These are phyloP conservation scores for Eudorina sp. DNA, from an alignment of 139 green algal species.

Conservation along the genomic window DNA sequence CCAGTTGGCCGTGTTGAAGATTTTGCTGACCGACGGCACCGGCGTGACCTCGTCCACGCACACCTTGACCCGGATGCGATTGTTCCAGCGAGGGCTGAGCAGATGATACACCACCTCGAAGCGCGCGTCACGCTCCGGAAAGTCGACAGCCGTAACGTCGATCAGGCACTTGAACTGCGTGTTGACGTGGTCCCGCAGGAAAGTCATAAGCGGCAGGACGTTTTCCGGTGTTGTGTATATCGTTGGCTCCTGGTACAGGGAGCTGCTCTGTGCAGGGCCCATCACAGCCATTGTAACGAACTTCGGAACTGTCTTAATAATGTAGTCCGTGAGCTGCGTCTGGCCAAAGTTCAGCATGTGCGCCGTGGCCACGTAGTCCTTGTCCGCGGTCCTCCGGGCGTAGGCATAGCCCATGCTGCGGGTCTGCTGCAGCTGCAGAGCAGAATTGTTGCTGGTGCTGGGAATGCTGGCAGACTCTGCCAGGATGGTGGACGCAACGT, in stretches of 20 bases:
- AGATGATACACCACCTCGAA: conserved; percentile 91
- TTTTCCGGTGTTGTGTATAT: conserved; percentile 72
- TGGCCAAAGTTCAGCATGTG: conserved; percentile 43
- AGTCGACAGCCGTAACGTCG: conserved; percentile 90
- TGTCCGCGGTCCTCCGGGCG: conserved; percentile 52
- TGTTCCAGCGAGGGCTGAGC: conserved; percentile 70
- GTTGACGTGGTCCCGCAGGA: conserved; percentile 84
- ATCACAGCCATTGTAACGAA: conserved; percentile 75
- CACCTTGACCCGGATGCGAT: conserved; percentile 78
- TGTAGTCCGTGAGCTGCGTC: conserved; percentile 66
- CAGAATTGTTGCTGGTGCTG: conserved; percentile 22
- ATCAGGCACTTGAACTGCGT: conserved; percentile 85
- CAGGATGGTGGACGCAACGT: not conserved
- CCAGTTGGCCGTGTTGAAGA: conserved; percentile 76
- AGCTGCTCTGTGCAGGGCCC: conserved; percentile 61
- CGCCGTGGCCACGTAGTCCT: conserved; percentile 43
- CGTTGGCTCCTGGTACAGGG: conserved; percentile 68
- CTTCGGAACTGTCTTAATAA: conserved; percentile 81
- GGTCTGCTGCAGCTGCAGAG: conserved; percentile 37
- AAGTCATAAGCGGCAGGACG: conserved; percentile 72
- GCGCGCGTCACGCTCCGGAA: conserved; percentile 77
- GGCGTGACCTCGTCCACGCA: conserved; percentile 75
- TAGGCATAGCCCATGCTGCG: conserved; percentile 60
- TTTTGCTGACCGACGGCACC: conserved; percentile 60
- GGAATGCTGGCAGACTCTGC: not conserved